Base-by-base conservation (phyloP, 352 stramenopile genomes). In the Globisporangium perplexum region DNA sequence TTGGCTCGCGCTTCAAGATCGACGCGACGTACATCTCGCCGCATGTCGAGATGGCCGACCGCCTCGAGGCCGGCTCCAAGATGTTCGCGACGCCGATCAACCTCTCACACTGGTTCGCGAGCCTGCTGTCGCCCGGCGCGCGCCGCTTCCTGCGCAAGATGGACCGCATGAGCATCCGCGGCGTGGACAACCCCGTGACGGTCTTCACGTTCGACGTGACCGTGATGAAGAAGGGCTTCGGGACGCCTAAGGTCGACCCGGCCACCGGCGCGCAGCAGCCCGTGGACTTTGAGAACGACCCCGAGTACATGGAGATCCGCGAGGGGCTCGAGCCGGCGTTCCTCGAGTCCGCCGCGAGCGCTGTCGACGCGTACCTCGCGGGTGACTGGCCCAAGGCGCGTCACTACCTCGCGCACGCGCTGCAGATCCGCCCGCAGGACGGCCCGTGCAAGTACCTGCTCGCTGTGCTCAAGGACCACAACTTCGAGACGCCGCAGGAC, bases 11-110 rank as follows among this genome's bases (percentile, higher is more conserved):
- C 15, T 86, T 87, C 57, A 99, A 99, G 62, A 97, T 99, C 58
- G 96, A 99, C 63, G 94, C 93, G n/a, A 98, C 95, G 17, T 98
- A 98, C 62, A 95, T 99, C 51, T 97, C 88, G 7, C 90, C 96
- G 24, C 89, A 97, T 51, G 94, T 98, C 12, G 94, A 98, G 55
- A 90, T 91, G 74, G 83, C 92, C 10, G 94, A 98, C 54, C 93
- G 89, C 18, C 73, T 99, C 6, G 93, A 99, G 66, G 93, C 88
- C 7, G 91, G 78, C 0, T 98, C 96, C 41, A 98, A 98, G 63
- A 95, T 94, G 35, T 98, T 95, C 52, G 68, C 61, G 39, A 89
- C 81, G 7, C 78, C 80, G 7, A 83, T 95, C 58, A 93, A 95
- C 41, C 65, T 95, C 7, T 94, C 82, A 2, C 86, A 96, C 52